Percentiles rank a stretch among this genome's conserved stretches.
Conservation (phyloP, 805 yeast genomes). For the Nakazawaea populi region DNA sequence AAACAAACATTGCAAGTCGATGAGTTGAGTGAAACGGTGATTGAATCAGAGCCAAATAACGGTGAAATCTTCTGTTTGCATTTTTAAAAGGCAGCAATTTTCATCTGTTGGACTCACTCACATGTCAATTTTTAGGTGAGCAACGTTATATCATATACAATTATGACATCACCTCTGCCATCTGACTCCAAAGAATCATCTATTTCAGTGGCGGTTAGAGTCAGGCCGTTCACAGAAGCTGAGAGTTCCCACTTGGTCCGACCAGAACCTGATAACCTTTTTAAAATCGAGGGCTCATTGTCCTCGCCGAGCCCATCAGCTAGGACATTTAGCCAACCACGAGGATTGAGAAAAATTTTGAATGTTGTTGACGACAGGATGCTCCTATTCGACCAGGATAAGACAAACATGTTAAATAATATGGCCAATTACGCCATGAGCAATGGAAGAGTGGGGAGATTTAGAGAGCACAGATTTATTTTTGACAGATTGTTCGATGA, state of each 20-base stretch:
- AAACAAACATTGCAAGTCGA: not conserved
- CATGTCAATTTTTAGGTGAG: not conserved
- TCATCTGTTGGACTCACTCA: not conserved
- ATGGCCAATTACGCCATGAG: constrained; percentile 34
- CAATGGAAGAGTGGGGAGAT: constrained; percentile 25
- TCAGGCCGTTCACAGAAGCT: constrained; percentile 67
- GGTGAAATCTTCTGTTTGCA: too few relatives aligned
- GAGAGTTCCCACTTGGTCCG: constrained; percentile 46
- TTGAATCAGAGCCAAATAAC: not conserved
- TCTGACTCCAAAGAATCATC: constrained; percentile 41
- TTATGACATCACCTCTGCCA: not conserved
- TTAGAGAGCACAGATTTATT: constrained; percentile 71
- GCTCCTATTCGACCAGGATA: constrained; percentile 85
- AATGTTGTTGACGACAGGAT: constrained; percentile 80
- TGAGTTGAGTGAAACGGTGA: not conserved
- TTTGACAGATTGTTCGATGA: constrained; percentile 79
- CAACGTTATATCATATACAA: not conserved
- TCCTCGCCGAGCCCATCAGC: constrained; percentile 16
- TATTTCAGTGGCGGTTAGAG: constrained; percentile 72
- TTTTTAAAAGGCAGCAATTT: too few relatives aligned
- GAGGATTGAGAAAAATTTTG: constrained; percentile 62
- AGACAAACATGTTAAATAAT: constrained; percentile 50
- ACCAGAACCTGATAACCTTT: constrained; percentile 19
- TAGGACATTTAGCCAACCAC: constrained; percentile 24
- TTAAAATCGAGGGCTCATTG: constrained; percentile 53